A percentile compares a stretch with the other conserved stretches of the same genome.
Conservation (phyloP, 2,329 filamentous ascomycete genomes). For the Clarireedia sp. region DNA sequence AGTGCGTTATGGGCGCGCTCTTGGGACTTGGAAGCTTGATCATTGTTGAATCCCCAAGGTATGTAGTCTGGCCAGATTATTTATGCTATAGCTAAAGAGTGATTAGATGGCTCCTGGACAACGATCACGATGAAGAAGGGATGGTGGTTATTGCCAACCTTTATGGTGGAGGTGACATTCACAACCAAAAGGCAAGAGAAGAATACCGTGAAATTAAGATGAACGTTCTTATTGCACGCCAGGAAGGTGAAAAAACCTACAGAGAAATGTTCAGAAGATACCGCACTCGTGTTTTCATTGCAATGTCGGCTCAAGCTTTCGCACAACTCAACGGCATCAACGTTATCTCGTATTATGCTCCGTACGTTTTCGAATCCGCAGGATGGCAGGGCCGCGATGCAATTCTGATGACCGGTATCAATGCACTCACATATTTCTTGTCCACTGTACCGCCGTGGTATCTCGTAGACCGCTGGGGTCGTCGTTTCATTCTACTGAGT, state of each 20-base stretch:
- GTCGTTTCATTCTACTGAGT: constrained; percentile 79
- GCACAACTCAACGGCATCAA: constrained; percentile 98
- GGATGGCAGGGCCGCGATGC: constrained; percentile 90
- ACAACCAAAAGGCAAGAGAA: constrained; percentile 83
- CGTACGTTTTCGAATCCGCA: constrained; percentile 90
- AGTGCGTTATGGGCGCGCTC: constrained; percentile 87
- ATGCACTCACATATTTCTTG: constrained; percentile 81
- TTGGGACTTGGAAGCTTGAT: constrained; percentile 79
- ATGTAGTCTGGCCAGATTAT: constrained; percentile 6
- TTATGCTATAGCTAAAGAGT: constrained; percentile 10
- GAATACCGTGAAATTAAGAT: constrained; percentile 99
- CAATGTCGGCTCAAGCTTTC: constrained; percentile 94
- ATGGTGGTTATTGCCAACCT: constrained; percentile 98
- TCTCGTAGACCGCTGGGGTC: constrained; percentile 84
- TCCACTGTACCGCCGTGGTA: constrained; percentile 97
- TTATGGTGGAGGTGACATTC: constrained; percentile 91
- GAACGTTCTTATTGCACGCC: constrained; percentile 84
- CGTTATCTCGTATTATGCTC: constrained; percentile 98
- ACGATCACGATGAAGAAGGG: constrained; percentile 95
- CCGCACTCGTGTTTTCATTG: constrained; percentile 87
- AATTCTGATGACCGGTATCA: constrained; percentile 95
- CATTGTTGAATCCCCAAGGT: constrained; percentile 95
- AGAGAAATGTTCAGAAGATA: constrained; percentile 92
- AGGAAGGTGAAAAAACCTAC: constrained; percentile 91
- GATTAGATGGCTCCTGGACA: constrained; percentile 85